A percentile compares a stretch with the other conserved stretches of the same genome.
These are phyloP conservation scores for Digitaria exilis DNA, from an alignment of 202 grass and related monocot genomes.

Conservation along the genomic window DNA sequence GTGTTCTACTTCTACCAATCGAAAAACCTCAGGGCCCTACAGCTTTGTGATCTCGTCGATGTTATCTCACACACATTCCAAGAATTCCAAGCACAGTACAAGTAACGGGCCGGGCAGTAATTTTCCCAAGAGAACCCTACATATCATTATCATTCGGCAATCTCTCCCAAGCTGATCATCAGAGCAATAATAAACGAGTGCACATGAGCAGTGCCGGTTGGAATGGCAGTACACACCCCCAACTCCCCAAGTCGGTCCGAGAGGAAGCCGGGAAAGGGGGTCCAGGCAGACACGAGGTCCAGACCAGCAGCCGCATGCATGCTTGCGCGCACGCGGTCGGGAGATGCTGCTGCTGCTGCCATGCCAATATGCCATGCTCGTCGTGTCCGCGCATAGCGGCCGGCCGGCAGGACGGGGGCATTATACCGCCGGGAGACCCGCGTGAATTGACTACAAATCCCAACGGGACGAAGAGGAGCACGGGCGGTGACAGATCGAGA, in stretches of 20 bases:
- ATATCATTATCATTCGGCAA: too few species aligned
- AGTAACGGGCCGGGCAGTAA: too few species aligned
- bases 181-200: not conserved
- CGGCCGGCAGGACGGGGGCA: not conserved
- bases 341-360: not conserved
- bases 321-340: not conserved
- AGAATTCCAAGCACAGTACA: not conserved
- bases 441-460: not conserved
- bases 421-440: constrained; percentile 25
- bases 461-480: not conserved
- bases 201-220: not conserved
- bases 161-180: not conserved
- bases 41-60: too few species aligned
- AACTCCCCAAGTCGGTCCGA: not conserved
- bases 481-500: not conserved
- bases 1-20: not conserved
- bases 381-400: not conserved
- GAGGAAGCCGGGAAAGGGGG: not conserved
- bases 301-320: constrained; percentile 6
- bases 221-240: too few species aligned
- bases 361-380: too few species aligned
- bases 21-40: not conserved
- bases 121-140: not conserved
- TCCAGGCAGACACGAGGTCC: not conserved
- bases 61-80: too few species aligned